Percentiles rank a stretch among this genome's conserved stretches.
phyloP scores from a whole-genome alignment of 2,329 filamentous ascomycete genomes.

The Aspergillus brunneoviolaceus region DNA sequence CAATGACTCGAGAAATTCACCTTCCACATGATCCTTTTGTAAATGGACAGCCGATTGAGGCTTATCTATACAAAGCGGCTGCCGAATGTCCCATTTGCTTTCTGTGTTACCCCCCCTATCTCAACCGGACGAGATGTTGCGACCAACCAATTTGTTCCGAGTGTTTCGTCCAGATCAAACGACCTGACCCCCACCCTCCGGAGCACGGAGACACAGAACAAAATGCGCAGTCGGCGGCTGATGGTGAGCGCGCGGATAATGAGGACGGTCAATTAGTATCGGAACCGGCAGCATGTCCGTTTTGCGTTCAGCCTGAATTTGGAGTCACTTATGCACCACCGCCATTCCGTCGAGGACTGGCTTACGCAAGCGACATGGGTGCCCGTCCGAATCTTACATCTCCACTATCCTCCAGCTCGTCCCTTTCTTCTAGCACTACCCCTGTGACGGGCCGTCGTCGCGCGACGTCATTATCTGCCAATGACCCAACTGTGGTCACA shows the following conservation, averaged over 20 bases:
- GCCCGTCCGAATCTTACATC: slow-evolving; percentile 56
- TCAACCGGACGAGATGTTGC: slow-evolving; percentile 93
- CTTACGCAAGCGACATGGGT: slow-evolving; percentile 60
- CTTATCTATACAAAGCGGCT: slow-evolving; percentile 88
- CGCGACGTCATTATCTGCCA: slow-evolving; percentile 74
- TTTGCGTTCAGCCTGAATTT: slow-evolving; percentile 92
- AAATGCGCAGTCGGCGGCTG: slow-evolving; percentile 32
- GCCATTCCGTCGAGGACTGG: slow-evolving; percentile 79
- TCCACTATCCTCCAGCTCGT: slow-evolving; percentile 84
- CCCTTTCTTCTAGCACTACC: slow-evolving; percentile 61
- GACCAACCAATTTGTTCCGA: slow-evolving; percentile 96
- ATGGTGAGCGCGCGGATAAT: slow-evolving; percentile 35
- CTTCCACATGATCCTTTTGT: slow-evolving; percentile 82
- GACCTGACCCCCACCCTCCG: slow-evolving; percentile 84
- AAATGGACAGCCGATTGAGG: slow-evolving; percentile 91
- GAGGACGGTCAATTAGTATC: slow-evolving; percentile 70
- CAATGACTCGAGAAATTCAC: slow-evolving; percentile 73
- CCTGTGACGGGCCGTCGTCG: slow-evolving; percentile 51
- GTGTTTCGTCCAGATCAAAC: slow-evolving; percentile 98
- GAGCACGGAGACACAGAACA: slow-evolving; percentile 63
- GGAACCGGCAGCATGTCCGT: slow-evolving; percentile 88
- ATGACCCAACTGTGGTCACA: slow-evolving; percentile 80
- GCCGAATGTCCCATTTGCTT: slow-evolving; percentile 95
- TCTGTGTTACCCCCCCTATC: slow-evolving; percentile 87
- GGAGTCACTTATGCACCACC: slow-evolving; percentile 93